Evolutionary conservation across 345 rosid genomes (phyloP), one percentile per base, ranked within the genome.

Genomic region (Moringa oleifera): DNA sequence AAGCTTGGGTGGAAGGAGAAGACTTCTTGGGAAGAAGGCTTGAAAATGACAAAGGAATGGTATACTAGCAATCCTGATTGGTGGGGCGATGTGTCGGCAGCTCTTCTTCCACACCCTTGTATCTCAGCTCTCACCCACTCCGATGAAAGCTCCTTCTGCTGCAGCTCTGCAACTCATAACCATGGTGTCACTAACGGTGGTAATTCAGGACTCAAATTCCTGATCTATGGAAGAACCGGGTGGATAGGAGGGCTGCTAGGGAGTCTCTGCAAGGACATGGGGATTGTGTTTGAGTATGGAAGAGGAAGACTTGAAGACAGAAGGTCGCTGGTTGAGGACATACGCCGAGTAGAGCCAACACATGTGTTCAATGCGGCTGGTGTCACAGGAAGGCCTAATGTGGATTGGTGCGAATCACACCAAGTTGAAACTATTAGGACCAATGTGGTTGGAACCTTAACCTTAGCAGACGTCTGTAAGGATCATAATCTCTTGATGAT

Each of bases 11-110:
- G 90, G 87, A 50, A 67, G 24, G 90, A 82, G 68, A 67, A 55
- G 56, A 85, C 85, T 10, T n/a, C 65, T 2, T 85, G 90, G 90
- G 83, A 78, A 49, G 80, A 71, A 64, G 90, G 90, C 23, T 57
- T 85, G 49, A 78, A 69, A 72, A 68, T 55, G 76, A 85, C 90
- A 45, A 72, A 70, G 75, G 85, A 82, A 41, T 85, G 90, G 90
- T 85, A 85, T 58, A 74, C 70, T 19, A 59, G 62, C 61, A 76
- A 85, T 18, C 79, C 83, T 13, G 61, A 74, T 62, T 85, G 80
- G 83, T 82, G 90, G 90, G 90, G 84, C 1, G 90, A 85, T 68
- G 81, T 85, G 6, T 69, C 87, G n/a, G 83, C 77, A 24, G 87
- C 87, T 57, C 77, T 85, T 37, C 65, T 58, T 31, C 82, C 87